Conservation (phyloP, 305 asterid species). For the Solanum hybrid region DNA sequence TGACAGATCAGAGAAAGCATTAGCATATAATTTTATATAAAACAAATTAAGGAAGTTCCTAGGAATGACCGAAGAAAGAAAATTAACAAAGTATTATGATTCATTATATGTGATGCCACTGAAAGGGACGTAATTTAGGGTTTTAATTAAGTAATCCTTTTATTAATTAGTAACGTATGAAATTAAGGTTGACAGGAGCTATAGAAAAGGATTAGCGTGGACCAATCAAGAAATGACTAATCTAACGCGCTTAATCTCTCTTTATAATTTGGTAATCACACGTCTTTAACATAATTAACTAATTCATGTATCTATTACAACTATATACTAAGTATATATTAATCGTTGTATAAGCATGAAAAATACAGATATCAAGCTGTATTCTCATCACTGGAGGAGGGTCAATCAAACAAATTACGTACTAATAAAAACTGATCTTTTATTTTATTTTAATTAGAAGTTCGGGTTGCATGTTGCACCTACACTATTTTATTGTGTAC, state of each 20-base stretch:
- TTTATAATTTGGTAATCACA: not conserved
- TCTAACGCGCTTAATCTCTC: conserved; percentile 4
- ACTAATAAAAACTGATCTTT: not conserved
- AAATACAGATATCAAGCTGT: not conserved
- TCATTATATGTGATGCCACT: not conserved
- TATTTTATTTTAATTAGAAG: not conserved
- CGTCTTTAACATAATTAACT: not conserved
- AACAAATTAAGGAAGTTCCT: not conserved
- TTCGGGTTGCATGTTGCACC: not conserved
- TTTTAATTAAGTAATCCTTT: not conserved
- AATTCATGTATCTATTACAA: not conserved
- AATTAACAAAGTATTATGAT: not conserved
- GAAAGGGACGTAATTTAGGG: conserved; percentile 2
- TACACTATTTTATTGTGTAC: not conserved
- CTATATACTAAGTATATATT: not conserved
- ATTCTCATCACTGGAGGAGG: not conserved
- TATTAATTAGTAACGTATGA: not conserved
- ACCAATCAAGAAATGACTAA: conserved; percentile 1
- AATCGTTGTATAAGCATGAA: not conserved
- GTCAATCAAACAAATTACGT: not conserved
- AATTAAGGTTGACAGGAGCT: not conserved
- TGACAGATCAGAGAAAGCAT: not conserved
- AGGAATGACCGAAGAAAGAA: not conserved
- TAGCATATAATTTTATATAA: not conserved
- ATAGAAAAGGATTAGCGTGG: not conserved